Evolutionary conservation across 2,329 filamentous ascomycete species (phyloP).

Genomic region (Alternaria sp.): DNA sequence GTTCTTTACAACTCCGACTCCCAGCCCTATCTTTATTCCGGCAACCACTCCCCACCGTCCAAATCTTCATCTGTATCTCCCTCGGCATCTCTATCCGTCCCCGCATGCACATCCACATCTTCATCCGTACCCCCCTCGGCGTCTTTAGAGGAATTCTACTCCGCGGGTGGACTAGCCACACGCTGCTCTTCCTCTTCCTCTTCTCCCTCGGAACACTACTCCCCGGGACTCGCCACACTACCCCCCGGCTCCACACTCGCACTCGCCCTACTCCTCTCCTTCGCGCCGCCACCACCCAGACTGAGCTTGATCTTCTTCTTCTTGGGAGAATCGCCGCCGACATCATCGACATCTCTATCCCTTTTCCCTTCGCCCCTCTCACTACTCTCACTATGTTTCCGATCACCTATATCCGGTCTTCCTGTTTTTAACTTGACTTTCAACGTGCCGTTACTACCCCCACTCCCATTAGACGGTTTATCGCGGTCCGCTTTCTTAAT

Average conservation of each 20-base stretch:
- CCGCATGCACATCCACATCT: neutral
- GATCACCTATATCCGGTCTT: slow-evolving; percentile 31
- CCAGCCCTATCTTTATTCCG: neutral
- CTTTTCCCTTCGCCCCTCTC: slow-evolving; percentile 43
- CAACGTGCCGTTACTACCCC: slow-evolving; percentile 16
- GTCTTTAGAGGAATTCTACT: neutral
- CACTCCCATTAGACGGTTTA: slow-evolving; percentile 19
- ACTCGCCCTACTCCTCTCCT: slow-evolving; percentile 17
- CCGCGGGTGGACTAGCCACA: neutral
- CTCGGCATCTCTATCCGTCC: neutral
- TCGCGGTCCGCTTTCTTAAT: slow-evolving; percentile 50
- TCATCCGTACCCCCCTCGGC: neutral
- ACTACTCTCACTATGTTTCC: slow-evolving; percentile 38
- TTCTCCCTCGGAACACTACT: neutral
- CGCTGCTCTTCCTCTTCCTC: neutral
- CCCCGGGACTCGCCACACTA: slow-evolving; percentile 1
- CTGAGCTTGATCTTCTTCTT: slow-evolving; percentile 50
- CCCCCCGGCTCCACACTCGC: slow-evolving; percentile 19
- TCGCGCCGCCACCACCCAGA: slow-evolving; percentile 27
- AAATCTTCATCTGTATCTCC: neutral
- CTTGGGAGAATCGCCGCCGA: slow-evolving; percentile 37
- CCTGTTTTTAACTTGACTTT: slow-evolving; percentile 47
- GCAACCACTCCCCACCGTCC: neutral
- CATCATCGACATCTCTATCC: slow-evolving; percentile 42
- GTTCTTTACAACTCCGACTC: neutral